Percentiles rank a stretch among this genome's conserved stretches.
Conservation (phyloP, 73 alveolate genomes). For the Uronychia setigera region DNA sequence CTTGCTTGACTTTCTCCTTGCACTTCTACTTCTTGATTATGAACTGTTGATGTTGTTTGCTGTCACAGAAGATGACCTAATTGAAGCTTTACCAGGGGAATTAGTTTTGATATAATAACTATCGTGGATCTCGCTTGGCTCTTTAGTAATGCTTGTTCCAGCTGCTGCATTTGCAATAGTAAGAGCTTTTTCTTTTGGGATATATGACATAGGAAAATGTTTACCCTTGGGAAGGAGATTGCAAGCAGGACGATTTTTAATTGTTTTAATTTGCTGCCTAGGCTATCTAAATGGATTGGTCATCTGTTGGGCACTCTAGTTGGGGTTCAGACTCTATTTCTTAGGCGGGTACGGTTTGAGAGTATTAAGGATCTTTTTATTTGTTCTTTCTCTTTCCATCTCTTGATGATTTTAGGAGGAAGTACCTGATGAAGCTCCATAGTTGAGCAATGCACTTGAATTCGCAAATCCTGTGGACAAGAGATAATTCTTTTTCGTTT, state of each 20-base stretch:
- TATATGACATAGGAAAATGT: not conserved
- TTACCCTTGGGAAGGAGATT: not conserved
- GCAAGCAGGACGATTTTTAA: not conserved
- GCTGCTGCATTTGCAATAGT: not conserved
- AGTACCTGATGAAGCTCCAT: too few relatives aligned
- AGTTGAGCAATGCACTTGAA: not conserved
- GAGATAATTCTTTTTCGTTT: not conserved
- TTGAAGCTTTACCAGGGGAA: not conserved
- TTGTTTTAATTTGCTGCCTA: not conserved
- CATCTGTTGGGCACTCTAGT: too few relatives aligned
- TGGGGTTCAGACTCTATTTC: not conserved
- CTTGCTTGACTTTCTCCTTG: not conserved
- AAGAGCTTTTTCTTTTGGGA: not conserved
- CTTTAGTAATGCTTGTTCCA: not conserved
- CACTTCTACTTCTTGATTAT: not conserved
- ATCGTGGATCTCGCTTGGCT: not conserved
- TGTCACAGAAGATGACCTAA: not conserved
- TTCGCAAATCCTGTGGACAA: not conserved
- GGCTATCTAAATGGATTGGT: too few relatives aligned
- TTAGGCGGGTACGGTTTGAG: not conserved
- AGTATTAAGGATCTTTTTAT: not conserved
- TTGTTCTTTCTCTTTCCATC: not conserved
- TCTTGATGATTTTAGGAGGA: too few relatives aligned
- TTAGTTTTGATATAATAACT: not conserved
- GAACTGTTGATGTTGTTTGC: not conserved